A percentile compares a stretch with the other conserved stretches of the same genome.
Evolutionary conservation across 2,329 filamentous ascomycete genomes (phyloP).

Genomic region (Fusarium penzigii): DNA sequence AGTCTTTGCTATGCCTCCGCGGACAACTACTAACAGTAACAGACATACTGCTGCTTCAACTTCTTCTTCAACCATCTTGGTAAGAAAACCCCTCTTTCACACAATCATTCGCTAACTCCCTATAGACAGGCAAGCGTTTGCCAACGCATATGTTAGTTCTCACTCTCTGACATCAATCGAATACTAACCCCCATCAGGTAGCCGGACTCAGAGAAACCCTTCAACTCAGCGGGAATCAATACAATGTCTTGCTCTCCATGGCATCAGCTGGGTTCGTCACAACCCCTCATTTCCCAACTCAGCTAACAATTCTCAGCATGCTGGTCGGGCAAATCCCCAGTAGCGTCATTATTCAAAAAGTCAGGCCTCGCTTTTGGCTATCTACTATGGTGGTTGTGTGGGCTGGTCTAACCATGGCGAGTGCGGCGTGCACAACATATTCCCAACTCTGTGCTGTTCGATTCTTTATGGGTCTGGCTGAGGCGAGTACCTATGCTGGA

Average conservation of each 20-base stretch:
- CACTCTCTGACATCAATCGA: rapidly evolving
- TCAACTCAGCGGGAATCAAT: constrained; percentile 42
- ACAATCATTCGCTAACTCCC: rapidly evolving
- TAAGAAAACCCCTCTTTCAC: rapidly evolving
- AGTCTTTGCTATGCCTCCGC: rapidly evolving
- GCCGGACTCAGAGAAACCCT: constrained; percentile 46
- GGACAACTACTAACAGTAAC: rapidly evolving
- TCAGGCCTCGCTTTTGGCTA: constrained; percentile 60
- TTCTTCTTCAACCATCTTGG: constrained; percentile 22
- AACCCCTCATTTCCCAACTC: rapidly evolving
- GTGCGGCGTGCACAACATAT: constrained; percentile 33
- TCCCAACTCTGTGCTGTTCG: constrained; percentile 30
- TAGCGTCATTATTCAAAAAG: constrained; percentile 59
- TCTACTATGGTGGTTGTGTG: constrained; percentile 60
- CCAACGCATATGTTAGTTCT: constrained; percentile 17
- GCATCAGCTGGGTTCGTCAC: constrained; percentile 30
- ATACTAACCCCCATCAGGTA: constrained; percentile 25
- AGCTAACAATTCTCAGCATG: constrained; percentile 23
- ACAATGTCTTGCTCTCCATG: constrained; percentile 32
- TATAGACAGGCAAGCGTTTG: constrained; percentile 16
- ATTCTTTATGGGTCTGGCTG: constrained; percentile 27
- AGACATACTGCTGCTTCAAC: constrained; percentile 20
- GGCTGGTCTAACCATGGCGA: constrained; percentile 54
- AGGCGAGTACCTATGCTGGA: constrained; percentile 33
- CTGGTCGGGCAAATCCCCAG: constrained; percentile 57